These are phyloP conservation scores for Fusarium sulawesiense DNA, from an alignment of 2,329 filamentous ascomycete species.

Conservation along the genomic window DNA sequence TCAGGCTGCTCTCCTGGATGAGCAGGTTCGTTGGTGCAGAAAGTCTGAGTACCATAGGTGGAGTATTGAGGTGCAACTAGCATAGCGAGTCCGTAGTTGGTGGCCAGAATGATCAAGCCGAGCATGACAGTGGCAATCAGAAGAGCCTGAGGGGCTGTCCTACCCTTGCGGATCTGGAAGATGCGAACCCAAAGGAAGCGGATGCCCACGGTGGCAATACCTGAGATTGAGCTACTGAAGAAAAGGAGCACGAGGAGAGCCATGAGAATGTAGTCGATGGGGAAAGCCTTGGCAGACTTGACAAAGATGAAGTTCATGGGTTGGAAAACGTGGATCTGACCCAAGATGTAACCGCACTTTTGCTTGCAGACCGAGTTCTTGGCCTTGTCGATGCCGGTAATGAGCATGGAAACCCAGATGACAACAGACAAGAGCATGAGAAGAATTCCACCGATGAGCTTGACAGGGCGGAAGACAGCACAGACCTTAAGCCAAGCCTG, in stretches of 20 bases:
- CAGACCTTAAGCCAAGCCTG: slow-evolving; percentile 82
- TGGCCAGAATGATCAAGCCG: slow-evolving; percentile 86
- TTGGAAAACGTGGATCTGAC: slow-evolving; percentile 89
- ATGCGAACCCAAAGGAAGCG: slow-evolving; percentile 95
- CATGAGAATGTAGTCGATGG: slow-evolving; percentile 92
- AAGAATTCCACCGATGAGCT: slow-evolving; percentile 84
- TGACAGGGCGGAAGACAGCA: slow-evolving; percentile 86
- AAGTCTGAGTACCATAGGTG: slow-evolving; percentile 93
- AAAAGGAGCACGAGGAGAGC: slow-evolving; percentile 85
- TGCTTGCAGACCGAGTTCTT: slow-evolving; percentile 93
- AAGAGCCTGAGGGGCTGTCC: slow-evolving; percentile 91
- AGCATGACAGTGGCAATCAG: slow-evolving; percentile 92
- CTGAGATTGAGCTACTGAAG: slow-evolving; percentile 88
- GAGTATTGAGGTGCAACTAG: slow-evolving; percentile 96
- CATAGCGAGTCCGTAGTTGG: slow-evolving; percentile 94
- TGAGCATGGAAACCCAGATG: slow-evolving; percentile 91
- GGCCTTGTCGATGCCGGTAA: slow-evolving; percentile 95
- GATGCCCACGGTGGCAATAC: slow-evolving; percentile 88
- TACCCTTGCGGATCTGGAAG: slow-evolving; percentile 89
- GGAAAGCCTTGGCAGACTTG: slow-evolving; percentile 83
- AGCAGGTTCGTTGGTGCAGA: slow-evolving; percentile 79
- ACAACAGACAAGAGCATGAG: slow-evolving; percentile 79
- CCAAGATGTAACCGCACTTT: slow-evolving; percentile 91
- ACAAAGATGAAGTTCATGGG: slow-evolving; percentile 89
- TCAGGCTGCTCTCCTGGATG: slow-evolving; percentile 75